Base-by-base conservation (phyloP, 495 filamentous ascomycete species). In the Cercophora samala region DNA sequence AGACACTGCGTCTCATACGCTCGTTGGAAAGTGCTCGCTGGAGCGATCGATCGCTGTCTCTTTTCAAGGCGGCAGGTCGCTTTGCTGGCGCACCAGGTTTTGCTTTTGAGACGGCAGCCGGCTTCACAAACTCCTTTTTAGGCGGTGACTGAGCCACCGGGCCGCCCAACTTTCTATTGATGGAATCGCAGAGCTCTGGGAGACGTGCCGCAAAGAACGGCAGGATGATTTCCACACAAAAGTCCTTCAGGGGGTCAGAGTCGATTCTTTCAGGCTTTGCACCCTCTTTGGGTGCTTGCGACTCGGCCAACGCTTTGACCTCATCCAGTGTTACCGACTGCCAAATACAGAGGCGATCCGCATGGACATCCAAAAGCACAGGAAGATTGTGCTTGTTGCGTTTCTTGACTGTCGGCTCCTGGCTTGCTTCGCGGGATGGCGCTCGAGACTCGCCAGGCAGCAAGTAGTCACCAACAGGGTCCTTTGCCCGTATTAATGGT, bases 341-440 rank as follows among this genome's bases (percentile, higher is more conserved):
- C 96, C 96, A 99, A 52, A 99, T 99, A 74, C 93, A 96, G 23
- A 99, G 82, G 42, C 93, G 87, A 74, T 99, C 96, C 13, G 96
- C 85, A 60, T 96, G 88, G 4, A 96, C 79, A 70, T 98, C 94
- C 8, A 99, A 82, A 22, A 93, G 82, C 1, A 88, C 64, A 1
- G 80, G 76, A 1, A 83, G 60, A 63, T 82, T 80, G 60, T 78
- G 78, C 54, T 74, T 78, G 62, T 70, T 82, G 37, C 75, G 69
- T 73, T 77, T 85, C 72, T 78, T 76, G 1, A 18, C 58, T 24
- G 66, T 60, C 24, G 63, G 69, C 55, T 72, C 74, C 66, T 67
- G 73, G 64, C 42, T 73, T 5, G 26, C 72, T 58, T 64, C 74
- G 60, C 66, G 74, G 42, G 66, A 70, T 62, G 54, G 18, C 23